A percentile compares a stretch with the other conserved stretches of the same genome.
Evolutionary conservation across 495 filamentous ascomycete species (phyloP).

Genomic region (Penicillium ucsense): DNA sequence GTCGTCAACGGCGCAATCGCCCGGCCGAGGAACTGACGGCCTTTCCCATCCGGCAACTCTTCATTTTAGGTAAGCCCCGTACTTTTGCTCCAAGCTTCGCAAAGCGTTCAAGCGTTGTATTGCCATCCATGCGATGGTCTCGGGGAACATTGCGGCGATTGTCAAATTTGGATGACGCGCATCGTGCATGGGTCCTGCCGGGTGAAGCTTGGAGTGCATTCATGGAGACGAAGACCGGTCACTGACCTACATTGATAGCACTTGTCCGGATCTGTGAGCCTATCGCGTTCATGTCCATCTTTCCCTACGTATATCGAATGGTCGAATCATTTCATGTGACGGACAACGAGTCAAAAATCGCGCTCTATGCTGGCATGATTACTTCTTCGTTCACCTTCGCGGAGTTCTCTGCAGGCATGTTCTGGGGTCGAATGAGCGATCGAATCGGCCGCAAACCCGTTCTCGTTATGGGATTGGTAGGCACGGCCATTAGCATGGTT

Average conservation of each 20-base stretch:
- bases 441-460: conserved; percentile 88
- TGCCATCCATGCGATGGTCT: conserved; percentile 4
- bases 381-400: conserved; percentile 95
- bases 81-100: conserved; percentile 15
- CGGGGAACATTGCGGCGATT: too few species aligned
- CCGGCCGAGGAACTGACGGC: conserved; percentile 23
- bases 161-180: neutral
- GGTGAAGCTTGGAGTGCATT: neutral
- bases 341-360: conserved; percentile 66
- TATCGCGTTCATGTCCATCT: conserved; percentile 99
- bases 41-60: conserved; percentile 54
- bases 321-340: conserved; percentile 83
- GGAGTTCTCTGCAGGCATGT: conserved; percentile 79
- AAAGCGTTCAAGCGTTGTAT: neutral
- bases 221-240: neutral
- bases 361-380: conserved; percentile 91
- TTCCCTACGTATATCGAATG: conserved; percentile 99
- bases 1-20: conserved; percentile 21
- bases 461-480: conserved; percentile 73
- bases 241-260: conserved; percentile 48
- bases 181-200: neutral
- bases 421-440: conserved; percentile 93
- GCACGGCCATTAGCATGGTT: conserved; percentile 88
- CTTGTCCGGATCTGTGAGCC: conserved; percentile 94
- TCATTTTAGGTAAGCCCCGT: conserved; percentile 55